A percentile compares a stretch with the other conserved stretches of the same genome.
phyloP scores from a whole-genome alignment of 805 yeast species.

The Torulaspora gathmanii region DNA sequence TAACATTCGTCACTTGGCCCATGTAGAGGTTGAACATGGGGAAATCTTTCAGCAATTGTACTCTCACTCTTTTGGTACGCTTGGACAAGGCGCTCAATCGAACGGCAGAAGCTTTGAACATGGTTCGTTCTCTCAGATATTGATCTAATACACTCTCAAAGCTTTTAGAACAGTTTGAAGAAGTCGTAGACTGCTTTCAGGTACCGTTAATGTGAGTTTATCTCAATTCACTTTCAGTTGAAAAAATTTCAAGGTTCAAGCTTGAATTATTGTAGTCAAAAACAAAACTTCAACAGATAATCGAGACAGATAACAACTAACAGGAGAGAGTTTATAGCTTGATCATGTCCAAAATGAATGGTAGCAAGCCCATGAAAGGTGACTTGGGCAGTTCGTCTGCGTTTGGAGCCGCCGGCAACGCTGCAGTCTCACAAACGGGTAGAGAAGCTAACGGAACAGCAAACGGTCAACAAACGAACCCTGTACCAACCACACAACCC shows the following conservation, averaged over 20 bases:
- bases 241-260: conserved; percentile 10
- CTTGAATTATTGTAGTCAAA: neutral
- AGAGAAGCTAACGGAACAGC: conserved; percentile 5
- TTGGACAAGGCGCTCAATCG: conserved; percentile 46
- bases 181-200: neutral
- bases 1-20: conserved; percentile 72
- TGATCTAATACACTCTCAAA: neutral
- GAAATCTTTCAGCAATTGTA: conserved; percentile 70
- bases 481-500: conserved; percentile 39
- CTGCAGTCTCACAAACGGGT: conserved; percentile 1
- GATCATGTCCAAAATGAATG: conserved; percentile 4
- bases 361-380: conserved; percentile 8
- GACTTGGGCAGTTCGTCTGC: neutral
- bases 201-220: neutral
- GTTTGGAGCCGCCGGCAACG: conserved; percentile 2
- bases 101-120: conserved; percentile 34
- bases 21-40: conserved; percentile 52
- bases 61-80: conserved; percentile 53
- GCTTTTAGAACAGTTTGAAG: neutral
- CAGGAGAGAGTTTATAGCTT: neutral
- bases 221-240: neutral
- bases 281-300: conserved; percentile 3
- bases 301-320: neutral
- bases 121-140: conserved; percentile 3
- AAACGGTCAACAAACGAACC: conserved; percentile 24